phyloP scores from a whole-genome alignment of 306 rosid species.

The Fragaria ananassa region DNA sequence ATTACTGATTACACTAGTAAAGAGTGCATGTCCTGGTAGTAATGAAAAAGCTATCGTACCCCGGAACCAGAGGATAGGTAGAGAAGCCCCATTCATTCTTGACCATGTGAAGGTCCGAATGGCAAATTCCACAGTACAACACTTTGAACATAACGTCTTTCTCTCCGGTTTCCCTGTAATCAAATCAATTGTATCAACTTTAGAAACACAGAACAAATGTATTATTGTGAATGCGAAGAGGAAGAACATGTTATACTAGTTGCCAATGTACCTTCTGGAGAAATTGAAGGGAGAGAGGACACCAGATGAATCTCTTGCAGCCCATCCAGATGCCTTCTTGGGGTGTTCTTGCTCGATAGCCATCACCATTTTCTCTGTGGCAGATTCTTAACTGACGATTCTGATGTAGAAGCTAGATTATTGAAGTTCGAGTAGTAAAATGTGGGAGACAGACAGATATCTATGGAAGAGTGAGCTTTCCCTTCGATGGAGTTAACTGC shows the following conservation, averaged over 20 bases:
- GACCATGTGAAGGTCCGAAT: slow-evolving; percentile 28
- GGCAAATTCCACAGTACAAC: slow-evolving; percentile 29
- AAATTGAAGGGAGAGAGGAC: slow-evolving; percentile 14
- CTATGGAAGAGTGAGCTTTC: background rate
- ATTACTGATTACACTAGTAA: no score
- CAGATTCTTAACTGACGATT: background rate
- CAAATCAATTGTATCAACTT: background rate
- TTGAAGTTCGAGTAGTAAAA: background rate
- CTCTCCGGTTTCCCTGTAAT: slow-evolving; percentile 26
- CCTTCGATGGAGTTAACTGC: background rate
- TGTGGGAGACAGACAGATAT: background rate
- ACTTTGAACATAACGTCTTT: slow-evolving; percentile 21
- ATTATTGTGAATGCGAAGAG: background rate
- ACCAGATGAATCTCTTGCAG: slow-evolving; percentile 24
- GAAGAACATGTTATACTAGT: background rate
- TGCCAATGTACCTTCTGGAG: slow-evolving; percentile 11
- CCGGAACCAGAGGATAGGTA: background rate
- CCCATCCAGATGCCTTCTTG: slow-evolving; percentile 19
- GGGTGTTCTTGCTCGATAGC: background rate
- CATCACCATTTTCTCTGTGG: background rate
- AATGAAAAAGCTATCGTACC: background rate
- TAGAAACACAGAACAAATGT: background rate
- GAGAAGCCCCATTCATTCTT: slow-evolving; percentile 20
- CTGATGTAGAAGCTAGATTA: background rate
- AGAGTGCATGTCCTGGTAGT: background rate